Evolutionary conservation across 1,139 yeast genomes (phyloP), one percentile per base, ranked within the genome.

Genomic region (Kodamaea ohmeri): DNA sequence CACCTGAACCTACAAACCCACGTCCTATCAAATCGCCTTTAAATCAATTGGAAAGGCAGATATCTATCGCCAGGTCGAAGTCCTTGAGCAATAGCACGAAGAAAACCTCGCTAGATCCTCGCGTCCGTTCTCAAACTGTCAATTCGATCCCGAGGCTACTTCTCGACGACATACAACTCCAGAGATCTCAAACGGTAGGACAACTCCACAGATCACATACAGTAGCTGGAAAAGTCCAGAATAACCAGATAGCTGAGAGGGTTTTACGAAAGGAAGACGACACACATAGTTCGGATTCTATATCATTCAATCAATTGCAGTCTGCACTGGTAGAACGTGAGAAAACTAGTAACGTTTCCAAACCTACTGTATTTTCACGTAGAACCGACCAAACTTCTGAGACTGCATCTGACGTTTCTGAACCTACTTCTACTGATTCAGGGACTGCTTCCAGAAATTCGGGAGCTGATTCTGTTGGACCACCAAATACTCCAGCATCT

Each of bases 21-120:
- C 25, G 16, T 24, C 32, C 22, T n/a, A 34, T 40, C 30, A 45
- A 39, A 27, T 45, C 49, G 2, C 50, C 50, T 3, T 37, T 47
- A 33, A 41, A 40, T 17, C 48, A 40, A 29, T 39, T 47, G 38
- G 50, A 47, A 38, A 41, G 46, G 26, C 49, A 44, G 32, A 39
- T 47, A 11, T 39, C 47, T n/a, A 37, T 47, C 6, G 49, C 49
- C 13, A 37, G 47, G 4, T 38, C 49, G 9, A 41, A 33, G 13
- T 31, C 44, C 8, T n/a, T 28, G 21, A 27, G 26, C 24, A 33
- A 3, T 20, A 16, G 6, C 19, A 7, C 19, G 4, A 15, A 27
- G 22, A 9, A 20, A 20, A 20, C 9, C 22, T 7, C 30, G 9
- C 12, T 27, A 15, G 30, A 27, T 13, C 30, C 19, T 19, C 30